Evolutionary conservation across 208 protist genomes (phyloP).

Genomic region (Leishmania aethiopica): DNA sequence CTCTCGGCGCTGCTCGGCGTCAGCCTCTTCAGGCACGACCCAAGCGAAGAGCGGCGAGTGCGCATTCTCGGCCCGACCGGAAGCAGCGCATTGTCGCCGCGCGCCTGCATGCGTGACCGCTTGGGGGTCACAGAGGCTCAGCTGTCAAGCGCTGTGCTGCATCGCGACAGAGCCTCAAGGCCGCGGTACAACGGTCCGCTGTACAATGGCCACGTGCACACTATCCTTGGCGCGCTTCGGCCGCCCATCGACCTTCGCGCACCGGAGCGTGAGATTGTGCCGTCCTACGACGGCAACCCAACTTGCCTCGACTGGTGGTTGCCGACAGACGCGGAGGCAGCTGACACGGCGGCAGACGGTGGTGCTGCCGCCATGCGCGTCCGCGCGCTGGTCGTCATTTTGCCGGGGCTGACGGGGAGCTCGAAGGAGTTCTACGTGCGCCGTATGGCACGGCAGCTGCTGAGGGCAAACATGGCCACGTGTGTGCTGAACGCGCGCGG

Average conservation of each 20-base stretch:
- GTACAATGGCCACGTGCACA: constrained; percentile 64
- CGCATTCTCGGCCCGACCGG: constrained; percentile 18
- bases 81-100: not conserved
- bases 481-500: constrained; percentile 71
- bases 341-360: constrained; percentile 7
- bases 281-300: constrained; percentile 53
- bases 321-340: constrained; percentile 21
- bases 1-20: constrained; percentile 22
- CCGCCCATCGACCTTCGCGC: constrained; percentile 24
- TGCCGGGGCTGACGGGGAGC: constrained; percentile 63
- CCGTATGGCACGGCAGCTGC: constrained; percentile 42
- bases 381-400: constrained; percentile 52
- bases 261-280: constrained; percentile 41
- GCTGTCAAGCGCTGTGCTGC: constrained; percentile 18
- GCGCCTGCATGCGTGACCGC: constrained; percentile 7
- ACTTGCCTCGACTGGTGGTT: constrained; percentile 65
- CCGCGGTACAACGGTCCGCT: constrained; percentile 53
- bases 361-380: constrained; percentile 3
- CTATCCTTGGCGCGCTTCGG: constrained; percentile 51
- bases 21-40: not conserved
- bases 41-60: constrained; percentile 18
- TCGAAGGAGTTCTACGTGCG: constrained; percentile 58
- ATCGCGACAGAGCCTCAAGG: not conserved
- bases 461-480: constrained; percentile 26
- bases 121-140: constrained; percentile 22